Conservation (phyloP, 768 basidiomycete genomes). For the Hericium alpestre region DNA sequence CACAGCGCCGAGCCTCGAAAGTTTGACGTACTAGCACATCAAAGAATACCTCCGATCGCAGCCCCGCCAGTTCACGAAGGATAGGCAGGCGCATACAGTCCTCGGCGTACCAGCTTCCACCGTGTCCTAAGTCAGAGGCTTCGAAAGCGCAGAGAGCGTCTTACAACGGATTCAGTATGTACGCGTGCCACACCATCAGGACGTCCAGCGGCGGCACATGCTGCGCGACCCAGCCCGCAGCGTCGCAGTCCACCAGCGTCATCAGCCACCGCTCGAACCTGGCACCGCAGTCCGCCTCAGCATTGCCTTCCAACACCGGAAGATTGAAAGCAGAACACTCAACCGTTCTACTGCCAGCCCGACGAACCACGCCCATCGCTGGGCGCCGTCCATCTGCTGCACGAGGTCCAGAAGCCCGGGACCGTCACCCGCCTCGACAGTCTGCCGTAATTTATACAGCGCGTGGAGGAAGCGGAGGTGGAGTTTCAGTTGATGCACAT, state of each 20-base stretch:
- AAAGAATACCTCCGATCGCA: not conserved
- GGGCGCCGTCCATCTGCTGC: constrained; percentile 16
- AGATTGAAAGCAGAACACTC: too few species aligned
- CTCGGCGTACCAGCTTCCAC: constrained; percentile 16
- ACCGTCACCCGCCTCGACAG: constrained; percentile 21
- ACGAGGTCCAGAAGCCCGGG: constrained; percentile 18
- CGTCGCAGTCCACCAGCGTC: too few species aligned
- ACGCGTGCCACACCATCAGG: constrained; percentile 34
- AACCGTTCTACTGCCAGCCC: constrained; percentile 27
- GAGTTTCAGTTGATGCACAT: constrained; percentile 13
- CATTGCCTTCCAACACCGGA: not conserved
- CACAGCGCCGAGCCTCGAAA: not conserved
- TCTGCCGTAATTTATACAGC: constrained; percentile 21
- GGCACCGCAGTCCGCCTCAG: not conserved
- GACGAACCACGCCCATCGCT: constrained; percentile 32
- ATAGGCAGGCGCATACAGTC: constrained; percentile 11
- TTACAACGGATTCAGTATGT: constrained; percentile 29
- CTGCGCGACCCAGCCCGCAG: constrained; percentile 2
- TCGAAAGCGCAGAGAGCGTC: not conserved
- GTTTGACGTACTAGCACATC: constrained; percentile 4
- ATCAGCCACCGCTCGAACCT: constrained; percentile 28
- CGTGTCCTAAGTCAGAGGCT: too few species aligned
- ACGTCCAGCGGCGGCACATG: constrained; percentile 28
- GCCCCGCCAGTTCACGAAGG: not conserved
- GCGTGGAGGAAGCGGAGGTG: constrained; percentile 25